phyloP scores from a whole-genome alignment of 805 yeast species.

The Cyberlindnera xishuangbannaensis region DNA sequence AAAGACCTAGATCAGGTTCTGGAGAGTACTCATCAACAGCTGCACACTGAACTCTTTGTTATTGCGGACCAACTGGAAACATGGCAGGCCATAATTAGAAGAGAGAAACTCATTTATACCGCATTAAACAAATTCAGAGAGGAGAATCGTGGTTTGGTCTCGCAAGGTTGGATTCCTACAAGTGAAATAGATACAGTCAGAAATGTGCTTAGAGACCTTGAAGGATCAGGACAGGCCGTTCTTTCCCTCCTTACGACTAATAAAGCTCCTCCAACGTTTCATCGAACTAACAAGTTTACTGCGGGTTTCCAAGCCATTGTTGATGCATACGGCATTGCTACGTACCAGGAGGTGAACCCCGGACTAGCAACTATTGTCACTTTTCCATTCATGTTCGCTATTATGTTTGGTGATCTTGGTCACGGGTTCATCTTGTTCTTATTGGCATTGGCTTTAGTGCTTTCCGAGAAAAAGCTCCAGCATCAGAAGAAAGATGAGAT shows the following conservation, averaged over 20 bases:
- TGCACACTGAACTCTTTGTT: constrained; percentile 71
- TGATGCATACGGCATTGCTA: constrained; percentile 92
- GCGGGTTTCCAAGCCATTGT: constrained; percentile 88
- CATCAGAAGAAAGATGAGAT: constrained; percentile 82
- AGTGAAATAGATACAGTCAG: constrained; percentile 66
- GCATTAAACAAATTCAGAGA: constrained; percentile 80
- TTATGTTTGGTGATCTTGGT: constrained; percentile 98
- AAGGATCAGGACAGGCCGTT: constrained; percentile 31
- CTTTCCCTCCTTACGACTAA: constrained; percentile 56
- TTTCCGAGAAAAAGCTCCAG: constrained; percentile 67
- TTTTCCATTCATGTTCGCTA: constrained; percentile 97
- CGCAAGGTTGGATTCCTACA: constrained; percentile 96
- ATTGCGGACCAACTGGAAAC: constrained; percentile 67
- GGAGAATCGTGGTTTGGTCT: constrained; percentile 78
- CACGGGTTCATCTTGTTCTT: constrained; percentile 83
- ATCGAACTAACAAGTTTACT: constrained; percentile 89
- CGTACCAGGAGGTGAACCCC: constrained; percentile 93
- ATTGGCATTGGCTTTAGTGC: constrained; percentile 65
- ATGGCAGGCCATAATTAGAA: constrained; percentile 65
- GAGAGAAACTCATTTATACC: constrained; percentile 80
- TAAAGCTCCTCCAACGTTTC: constrained; percentile 89
- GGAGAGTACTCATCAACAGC: constrained; percentile 59
- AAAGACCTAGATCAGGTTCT: constrained; percentile 54
- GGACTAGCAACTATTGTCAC: constrained; percentile 93
- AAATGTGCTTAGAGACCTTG: constrained; percentile 53